Evolutionary conservation across 352 stramenopile species (phyloP).

Genomic region (Phytopythium mirpurense): DNA sequence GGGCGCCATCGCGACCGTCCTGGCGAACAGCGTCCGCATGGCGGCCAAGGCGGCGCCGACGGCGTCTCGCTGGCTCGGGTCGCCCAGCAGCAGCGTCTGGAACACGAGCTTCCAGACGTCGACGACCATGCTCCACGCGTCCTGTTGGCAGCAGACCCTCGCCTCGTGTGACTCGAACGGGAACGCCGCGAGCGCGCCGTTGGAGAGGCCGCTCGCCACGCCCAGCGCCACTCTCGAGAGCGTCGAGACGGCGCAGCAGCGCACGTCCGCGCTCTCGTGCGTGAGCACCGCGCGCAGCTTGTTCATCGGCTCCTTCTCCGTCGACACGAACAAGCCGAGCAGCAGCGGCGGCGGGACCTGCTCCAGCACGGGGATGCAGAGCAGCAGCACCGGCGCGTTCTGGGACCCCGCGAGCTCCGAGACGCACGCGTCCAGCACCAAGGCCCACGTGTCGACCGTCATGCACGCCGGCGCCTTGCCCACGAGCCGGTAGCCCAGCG

Average conservation of each 20-base stretch:
- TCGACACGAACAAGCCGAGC: conserved; percentile 52
- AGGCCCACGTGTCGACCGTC: conserved; percentile 54
- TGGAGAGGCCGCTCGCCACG: conserved; percentile 40
- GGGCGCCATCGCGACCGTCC: conserved; percentile 27
- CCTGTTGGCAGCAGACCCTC: conserved; percentile 75
- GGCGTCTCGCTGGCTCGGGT: background rate
- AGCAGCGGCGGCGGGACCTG: conserved; percentile 53
- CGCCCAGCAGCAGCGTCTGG: conserved; percentile 38
- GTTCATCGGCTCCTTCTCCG: conserved; percentile 75
- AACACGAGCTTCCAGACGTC: conserved; percentile 84
- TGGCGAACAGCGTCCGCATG: conserved; percentile 56
- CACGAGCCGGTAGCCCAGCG: conserved; percentile 68
- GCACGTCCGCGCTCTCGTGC: conserved; percentile 64
- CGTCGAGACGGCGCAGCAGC: conserved; percentile 51
- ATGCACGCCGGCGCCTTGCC: conserved; percentile 42
- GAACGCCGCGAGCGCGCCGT: conserved; percentile 58
- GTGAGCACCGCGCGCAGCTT: conserved; percentile 59
- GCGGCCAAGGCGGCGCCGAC: conserved; percentile 46
- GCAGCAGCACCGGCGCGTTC: conserved; percentile 42
- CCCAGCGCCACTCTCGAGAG: conserved; percentile 49
- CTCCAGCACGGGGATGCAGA: conserved; percentile 49
- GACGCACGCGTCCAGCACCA: conserved; percentile 54
- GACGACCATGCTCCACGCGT: conserved; percentile 64
- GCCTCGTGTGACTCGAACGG: conserved; percentile 82
- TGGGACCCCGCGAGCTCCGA: conserved; percentile 67